Percentiles rank a stretch among this genome's conserved stretches.
Conservation (phyloP, 2,329 filamentous ascomycete genomes). For the Xylariaceae sp. region DNA sequence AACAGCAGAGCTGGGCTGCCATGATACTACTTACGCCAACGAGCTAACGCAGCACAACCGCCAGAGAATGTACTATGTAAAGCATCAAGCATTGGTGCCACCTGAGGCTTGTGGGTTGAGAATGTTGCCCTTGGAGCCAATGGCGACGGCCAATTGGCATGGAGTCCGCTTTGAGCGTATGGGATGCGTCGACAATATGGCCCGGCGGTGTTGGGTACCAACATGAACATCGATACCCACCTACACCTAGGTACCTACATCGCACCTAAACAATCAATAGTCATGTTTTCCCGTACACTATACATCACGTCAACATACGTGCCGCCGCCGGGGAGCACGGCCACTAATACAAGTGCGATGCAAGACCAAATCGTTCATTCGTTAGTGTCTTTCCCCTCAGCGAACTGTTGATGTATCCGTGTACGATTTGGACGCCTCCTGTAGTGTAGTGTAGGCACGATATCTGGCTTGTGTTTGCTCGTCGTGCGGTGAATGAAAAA, state of each 20-base stretch:
- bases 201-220: slow-evolving; percentile 17
- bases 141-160: slow-evolving; percentile 25
- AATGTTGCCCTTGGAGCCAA: slow-evolving; percentile 21
- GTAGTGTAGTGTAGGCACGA: too few relatives aligned
- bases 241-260: slow-evolving; percentile 1
- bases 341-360: neutral
- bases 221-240: slow-evolving; percentile 7
- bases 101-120: slow-evolving; percentile 16
- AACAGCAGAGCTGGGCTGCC: slow-evolving; percentile 14
- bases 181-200: slow-evolving; percentile 8
- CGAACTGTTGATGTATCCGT: neutral
- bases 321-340: neutral
- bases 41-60: slow-evolving; percentile 6
- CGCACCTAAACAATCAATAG: too few relatives aligned
- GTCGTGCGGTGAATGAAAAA: neutral
- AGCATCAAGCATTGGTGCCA: slow-evolving; percentile 20
- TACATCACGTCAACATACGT: neutral
- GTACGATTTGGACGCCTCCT: too few relatives aligned
- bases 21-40: slow-evolving; percentile 1
- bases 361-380: neutral
- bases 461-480: neutral
- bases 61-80: slow-evolving; percentile 4
- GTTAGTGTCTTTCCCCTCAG: slow-evolving; percentile 3
- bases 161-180: slow-evolving; percentile 7
- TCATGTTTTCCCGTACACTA: too few relatives aligned